Evolutionary conservation across 495 filamentous ascomycete genomes (phyloP), one percentile per base, ranked within the genome.

Genomic region (Viridothelium virens): DNA sequence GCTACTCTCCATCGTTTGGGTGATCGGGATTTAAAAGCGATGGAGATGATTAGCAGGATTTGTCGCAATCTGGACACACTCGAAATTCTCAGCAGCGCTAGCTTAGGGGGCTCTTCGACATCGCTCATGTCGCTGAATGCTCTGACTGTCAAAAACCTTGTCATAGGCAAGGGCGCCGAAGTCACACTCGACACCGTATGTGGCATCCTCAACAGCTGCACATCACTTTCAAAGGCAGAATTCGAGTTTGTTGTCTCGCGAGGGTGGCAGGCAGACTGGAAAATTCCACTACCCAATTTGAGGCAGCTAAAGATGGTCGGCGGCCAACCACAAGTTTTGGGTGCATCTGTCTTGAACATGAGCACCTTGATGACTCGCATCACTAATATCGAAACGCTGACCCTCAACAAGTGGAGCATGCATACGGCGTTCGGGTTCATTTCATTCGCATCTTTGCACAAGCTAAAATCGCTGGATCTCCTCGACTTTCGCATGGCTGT

Each of bases 11-110:
- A 38, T 38, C 37, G 38, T 2, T 64, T 70, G 6, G 64, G 47
- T n/a, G 68, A 70, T 48, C 59, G 66, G 18, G 66, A 70, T 34
- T 66, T 66, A n/a, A 33, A 56, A 31, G n/a, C 67, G 12, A 25
- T 47, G 16, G 36, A 61, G 10, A 6, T 65, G 18, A 12, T 69
- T 2, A 14, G 12, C 18, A 56, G 11, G 36, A 38, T 1, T 16
- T 16, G 38, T 3, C 14, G 14, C 2, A 44, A 61, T 3, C 48
- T 69, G 18, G 59, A 66, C 34, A 38, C 53, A 10, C 18, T 69
- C 7, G 50, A 66, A 14, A 61, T 59, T 14, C 53, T 59, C 25
- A 59, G 53, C 31, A 59, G 53, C 14, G 7, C 7, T 9, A 59
- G n/a, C 18, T 9, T 59, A 14, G 53, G 53, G 25, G 7, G 18